Percentiles rank a stretch among this genome's conserved stretches.
Conservation (phyloP, 352 stramenopile species). For the Globisporangium parvum region DNA sequence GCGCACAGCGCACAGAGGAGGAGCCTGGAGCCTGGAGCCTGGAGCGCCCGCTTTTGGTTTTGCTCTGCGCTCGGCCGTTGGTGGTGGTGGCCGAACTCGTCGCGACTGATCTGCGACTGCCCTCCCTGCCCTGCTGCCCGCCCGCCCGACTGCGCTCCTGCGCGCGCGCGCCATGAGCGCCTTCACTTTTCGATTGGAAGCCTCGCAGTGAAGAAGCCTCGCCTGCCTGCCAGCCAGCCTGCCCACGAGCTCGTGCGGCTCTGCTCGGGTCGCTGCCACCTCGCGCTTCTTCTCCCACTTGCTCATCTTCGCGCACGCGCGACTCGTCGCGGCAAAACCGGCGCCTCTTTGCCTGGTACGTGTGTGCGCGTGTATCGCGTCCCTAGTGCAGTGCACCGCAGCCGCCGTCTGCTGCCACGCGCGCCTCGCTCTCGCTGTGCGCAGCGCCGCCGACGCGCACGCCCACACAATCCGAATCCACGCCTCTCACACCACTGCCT, state of each 20-base stretch:
- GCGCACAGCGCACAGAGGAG: no score
- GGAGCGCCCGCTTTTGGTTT: background rate
- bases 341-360: conserved; percentile 1
- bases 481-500: background rate
- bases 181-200: conserved; percentile 20
- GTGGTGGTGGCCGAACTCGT: background rate
- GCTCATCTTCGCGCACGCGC: background rate
- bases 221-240: background rate
- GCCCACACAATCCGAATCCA: conserved; percentile 8
- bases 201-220: conserved; percentile 1
- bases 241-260: background rate
- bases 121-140: no score
- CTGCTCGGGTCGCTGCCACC: background rate
- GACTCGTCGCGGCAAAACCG: conserved; percentile 4
- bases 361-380: background rate
- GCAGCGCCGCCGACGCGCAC: background rate
- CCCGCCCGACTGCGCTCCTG: no score
- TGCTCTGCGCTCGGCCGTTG: background rate
- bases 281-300: background rate
- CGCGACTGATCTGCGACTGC: background rate
- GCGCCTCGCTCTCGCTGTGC: background rate
- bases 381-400: background rate
- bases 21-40: no score
- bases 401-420: background rate
- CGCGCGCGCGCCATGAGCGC: conserved; percentile 8